Conservation (phyloP, 179 eudicot species). For the Heliamphora pulchella region DNA sequence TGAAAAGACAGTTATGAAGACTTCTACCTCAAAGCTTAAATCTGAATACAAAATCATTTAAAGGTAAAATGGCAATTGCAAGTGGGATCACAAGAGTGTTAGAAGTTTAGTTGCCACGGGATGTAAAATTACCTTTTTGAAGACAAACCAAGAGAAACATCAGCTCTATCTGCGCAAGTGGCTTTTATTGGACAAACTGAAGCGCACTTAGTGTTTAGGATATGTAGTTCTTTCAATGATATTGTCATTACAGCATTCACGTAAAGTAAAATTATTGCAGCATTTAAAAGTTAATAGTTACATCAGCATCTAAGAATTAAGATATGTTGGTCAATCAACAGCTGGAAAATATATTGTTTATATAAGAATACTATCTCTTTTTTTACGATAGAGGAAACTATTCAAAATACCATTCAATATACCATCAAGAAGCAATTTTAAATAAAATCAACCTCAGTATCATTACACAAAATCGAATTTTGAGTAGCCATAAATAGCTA, state of each 20-base stretch:
- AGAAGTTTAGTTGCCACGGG: neutral
- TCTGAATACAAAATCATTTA: too few species aligned
- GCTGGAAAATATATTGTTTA: neutral
- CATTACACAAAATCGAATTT: neutral
- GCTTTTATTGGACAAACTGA: too few species aligned
- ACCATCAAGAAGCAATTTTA: neutral
- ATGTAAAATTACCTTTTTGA: too few species aligned
- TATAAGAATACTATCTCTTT: neutral
- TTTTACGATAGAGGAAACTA: neutral
- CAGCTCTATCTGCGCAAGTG: neutral
- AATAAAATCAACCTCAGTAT: conserved; percentile 44
- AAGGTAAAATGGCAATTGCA: neutral
- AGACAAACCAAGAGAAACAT: neutral
- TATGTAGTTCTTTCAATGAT: too few species aligned
- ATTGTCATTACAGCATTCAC: neutral
- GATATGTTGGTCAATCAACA: neutral
- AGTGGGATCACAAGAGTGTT: neutral
- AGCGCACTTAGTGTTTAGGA: neutral
- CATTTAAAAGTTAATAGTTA: neutral
- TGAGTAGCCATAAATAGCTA: too few species aligned
- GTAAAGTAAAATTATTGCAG: too few species aligned
- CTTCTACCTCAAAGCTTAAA: too few species aligned
- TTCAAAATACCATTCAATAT: neutral
- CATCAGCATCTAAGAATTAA: neutral
- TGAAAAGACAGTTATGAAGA: too few species aligned